Evolutionary conservation across 306 rosid genomes (phyloP), one percentile per base, ranked within the genome.

Genomic region (Prosopis cineraria): DNA sequence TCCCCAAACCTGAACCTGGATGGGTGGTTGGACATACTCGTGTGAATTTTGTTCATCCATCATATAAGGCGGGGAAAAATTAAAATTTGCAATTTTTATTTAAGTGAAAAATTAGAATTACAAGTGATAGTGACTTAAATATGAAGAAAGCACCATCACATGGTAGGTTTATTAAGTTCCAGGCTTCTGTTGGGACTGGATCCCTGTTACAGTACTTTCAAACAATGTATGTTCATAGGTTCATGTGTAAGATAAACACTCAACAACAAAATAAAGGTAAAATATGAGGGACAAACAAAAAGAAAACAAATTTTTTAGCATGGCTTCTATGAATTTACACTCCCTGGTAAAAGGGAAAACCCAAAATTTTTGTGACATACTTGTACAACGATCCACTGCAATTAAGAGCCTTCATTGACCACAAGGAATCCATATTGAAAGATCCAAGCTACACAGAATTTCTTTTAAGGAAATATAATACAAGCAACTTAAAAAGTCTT

Each of bases 221-320:
- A 66, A 31, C 62, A 55, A 55, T 2, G 2, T 3, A 4, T 16
- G n/a, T 37, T 37, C 7, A 14, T 66, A 20, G 48, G 3, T 24
- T 56, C 64, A 25, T 56, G 64, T 11, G 19, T 56, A 24, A 10
- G 17, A 34, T 8, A 56, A 2, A 25, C 22, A 11, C 19, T 48
- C 8, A 47, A n/a, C 8, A 31, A 37, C 40, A n/a, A 52, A 48
- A 25, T 56, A 56, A 11, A 69, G 10, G 39, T 19, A 25, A 31
- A 48, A 70, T 48, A 31, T 70, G 16, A 31, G 30, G 33, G 63
- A n/a, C 75, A 70, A n/a, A 45, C 5, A 69, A 29, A 68, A 6
- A 22, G 47, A 24, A 64, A n/a, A 65, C n/a, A 1, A 41, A 41
- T 41, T 68, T 68, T 68, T 41, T 34, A 41, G 17, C 10, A 6